phyloP scores from a whole-genome alignment of 2,329 filamentous ascomycete species.

The Penicillium sp. region DNA sequence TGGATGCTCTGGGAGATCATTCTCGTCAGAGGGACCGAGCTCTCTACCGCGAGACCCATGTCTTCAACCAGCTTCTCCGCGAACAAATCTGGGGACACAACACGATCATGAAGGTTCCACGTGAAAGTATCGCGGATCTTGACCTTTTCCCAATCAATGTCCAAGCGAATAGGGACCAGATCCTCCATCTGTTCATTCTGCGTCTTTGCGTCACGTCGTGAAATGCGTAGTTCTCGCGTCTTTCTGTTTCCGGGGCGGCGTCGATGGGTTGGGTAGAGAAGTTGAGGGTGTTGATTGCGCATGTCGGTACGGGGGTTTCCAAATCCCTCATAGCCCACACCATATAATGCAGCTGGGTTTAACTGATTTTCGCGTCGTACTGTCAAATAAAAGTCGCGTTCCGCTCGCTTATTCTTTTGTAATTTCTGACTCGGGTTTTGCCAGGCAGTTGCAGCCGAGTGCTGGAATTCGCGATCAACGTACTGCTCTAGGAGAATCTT shows the following conservation, averaged over 20 bases:
- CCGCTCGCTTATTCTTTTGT: constrained; percentile 63
- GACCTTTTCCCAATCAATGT: constrained; percentile 94
- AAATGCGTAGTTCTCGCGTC: constrained; percentile 70
- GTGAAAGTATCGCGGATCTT: constrained; percentile 96
- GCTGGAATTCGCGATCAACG: constrained; percentile 62
- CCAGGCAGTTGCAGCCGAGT: constrained; percentile 54
- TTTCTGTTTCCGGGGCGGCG: constrained; percentile 74
- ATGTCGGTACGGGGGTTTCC: constrained; percentile 82
- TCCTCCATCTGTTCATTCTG: constrained; percentile 92
- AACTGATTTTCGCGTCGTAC: constrained; percentile 60
- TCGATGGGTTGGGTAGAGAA: constrained; percentile 79
- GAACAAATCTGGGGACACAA: constrained; percentile 77
- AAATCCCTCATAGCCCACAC: constrained; percentile 78
- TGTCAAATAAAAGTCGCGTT: constrained; percentile 68
- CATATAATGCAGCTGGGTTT: constrained; percentile 61
- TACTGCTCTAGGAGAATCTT: constrained; percentile 63
- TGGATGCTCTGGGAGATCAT: constrained; percentile 70
- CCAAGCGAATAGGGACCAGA: constrained; percentile 83
- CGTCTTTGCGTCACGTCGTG: constrained; percentile 74
- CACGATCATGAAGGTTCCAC: constrained; percentile 93
- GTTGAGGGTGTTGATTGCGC: constrained; percentile 61
- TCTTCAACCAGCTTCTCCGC: constrained; percentile 90
- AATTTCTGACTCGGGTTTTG: constrained; percentile 58
- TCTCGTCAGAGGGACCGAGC: constrained; percentile 55
- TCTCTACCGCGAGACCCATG: constrained; percentile 69